Conservation (phyloP, 2,329 filamentous ascomycete species). For the Coniella lustricola region DNA sequence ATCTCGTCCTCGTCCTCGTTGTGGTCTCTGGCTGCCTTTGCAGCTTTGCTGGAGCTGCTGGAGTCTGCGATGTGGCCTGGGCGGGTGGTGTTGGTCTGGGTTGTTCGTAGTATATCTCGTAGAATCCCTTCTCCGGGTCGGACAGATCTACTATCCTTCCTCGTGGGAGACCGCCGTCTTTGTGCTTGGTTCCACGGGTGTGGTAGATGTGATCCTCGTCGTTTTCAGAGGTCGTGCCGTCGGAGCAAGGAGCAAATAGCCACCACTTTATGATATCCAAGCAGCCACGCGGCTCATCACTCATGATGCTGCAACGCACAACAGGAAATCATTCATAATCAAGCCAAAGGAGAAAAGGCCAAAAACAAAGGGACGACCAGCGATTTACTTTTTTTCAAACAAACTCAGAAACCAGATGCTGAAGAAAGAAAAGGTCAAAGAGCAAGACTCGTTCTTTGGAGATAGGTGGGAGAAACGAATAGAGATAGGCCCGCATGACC, state of each 20-base stretch:
- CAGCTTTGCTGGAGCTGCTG: conserved; percentile 10
- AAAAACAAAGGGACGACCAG: conserved; percentile 22
- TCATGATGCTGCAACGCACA: conserved; percentile 12
- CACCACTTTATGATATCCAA: conserved; percentile 35
- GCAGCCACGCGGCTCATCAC: conserved; percentile 35
- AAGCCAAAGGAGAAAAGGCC: conserved; percentile 6
- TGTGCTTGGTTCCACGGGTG: conserved; percentile 1
- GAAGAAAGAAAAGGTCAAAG: neutral
- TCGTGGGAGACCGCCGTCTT: neutral
- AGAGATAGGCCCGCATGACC: conserved; percentile 10
- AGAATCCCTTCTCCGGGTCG: conserved; percentile 15
- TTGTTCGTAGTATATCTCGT: conserved; percentile 26
- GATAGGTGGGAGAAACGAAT: conserved; percentile 5
- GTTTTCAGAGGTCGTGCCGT: conserved; percentile 6
- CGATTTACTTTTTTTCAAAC: conserved; percentile 15
- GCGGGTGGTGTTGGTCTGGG: conserved; percentile 31
- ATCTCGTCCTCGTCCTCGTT: neutral
- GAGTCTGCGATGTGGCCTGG: conserved; percentile 21
- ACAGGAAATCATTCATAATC: conserved; percentile 18
- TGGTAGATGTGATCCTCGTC: conserved; percentile 2
- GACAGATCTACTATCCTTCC: conserved; percentile 7
- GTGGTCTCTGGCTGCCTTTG: conserved; percentile 16
- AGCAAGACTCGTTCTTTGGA: conserved; percentile 10
- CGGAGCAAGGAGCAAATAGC: conserved; percentile 34
- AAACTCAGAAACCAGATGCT: conserved; percentile 2